Evolutionary conservation across 768 basidiomycete species (phyloP).

Genomic region (Suillus paluster): DNA sequence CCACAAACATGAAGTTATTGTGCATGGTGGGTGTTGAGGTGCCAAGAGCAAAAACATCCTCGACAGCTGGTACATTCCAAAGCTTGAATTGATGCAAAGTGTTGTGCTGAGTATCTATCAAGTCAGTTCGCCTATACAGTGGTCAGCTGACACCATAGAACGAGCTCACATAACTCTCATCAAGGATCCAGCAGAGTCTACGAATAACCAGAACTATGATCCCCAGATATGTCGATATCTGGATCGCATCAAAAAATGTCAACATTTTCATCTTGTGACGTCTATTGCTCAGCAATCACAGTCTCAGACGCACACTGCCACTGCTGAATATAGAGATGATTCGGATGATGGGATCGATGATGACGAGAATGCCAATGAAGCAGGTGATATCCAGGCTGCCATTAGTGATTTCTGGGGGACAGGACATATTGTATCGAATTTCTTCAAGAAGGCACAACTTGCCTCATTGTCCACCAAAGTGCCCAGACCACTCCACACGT

Average conservation of each 20-base stretch:
- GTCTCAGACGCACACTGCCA: not conserved
- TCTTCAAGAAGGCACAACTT: not conserved
- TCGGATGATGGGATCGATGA: not conserved
- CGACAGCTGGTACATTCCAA: slow-evolving; percentile 45
- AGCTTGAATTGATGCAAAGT: slow-evolving; percentile 44
- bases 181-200: slow-evolving; percentile 33
- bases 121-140: slow-evolving; percentile 39
- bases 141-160: slow-evolving; percentile 42
- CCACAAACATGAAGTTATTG: slow-evolving; percentile 39
- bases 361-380: not conserved
- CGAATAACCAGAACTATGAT: slow-evolving; percentile 37
- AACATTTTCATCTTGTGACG: slow-evolving; percentile 22
- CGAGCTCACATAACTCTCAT: slow-evolving; percentile 37
- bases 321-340: not conserved
- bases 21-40: slow-evolving; percentile 32
- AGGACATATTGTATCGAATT: not conserved
- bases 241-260: slow-evolving; percentile 34
- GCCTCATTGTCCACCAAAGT: not conserved
- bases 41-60: slow-evolving; percentile 27
- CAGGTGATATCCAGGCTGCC: not conserved
- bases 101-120: slow-evolving; percentile 31
- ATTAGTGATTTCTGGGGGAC: not conserved
- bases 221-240: slow-evolving; percentile 39
- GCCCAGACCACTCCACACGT: slow-evolving; percentile 17
- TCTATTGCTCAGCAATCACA: not conserved